These are phyloP conservation scores for Discostella stelligera DNA, from an alignment of 352 stramenopile species.

Conservation along the genomic window DNA sequence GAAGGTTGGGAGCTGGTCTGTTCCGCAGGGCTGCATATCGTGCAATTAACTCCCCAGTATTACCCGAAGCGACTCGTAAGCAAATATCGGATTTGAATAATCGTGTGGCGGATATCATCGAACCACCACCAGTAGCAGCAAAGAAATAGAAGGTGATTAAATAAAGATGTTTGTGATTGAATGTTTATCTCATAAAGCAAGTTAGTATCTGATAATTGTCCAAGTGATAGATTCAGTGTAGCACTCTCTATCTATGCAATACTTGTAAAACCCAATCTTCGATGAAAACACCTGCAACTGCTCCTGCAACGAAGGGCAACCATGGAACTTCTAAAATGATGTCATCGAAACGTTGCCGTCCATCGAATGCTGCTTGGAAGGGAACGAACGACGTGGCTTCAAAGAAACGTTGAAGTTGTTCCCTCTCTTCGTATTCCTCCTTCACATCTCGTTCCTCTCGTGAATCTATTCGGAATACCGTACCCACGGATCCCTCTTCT, in stretches of 20 bases:
- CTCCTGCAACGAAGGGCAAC: slow-evolving; percentile 30
- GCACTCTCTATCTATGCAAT: slow-evolving; percentile 18
- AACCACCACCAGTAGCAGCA: slow-evolving; percentile 12
- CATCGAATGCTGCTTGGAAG: slow-evolving; percentile 52
- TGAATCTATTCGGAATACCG: slow-evolving; percentile 41
- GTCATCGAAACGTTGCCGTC: slow-evolving; percentile 36
- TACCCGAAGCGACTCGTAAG: slow-evolving; percentile 54
- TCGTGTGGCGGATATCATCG: slow-evolving; percentile 54
- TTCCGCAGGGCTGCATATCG: slow-evolving; percentile 65
- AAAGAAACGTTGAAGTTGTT: slow-evolving; percentile 41
- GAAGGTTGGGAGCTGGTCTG: slow-evolving; percentile 59
- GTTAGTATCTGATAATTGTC: too few species aligned
- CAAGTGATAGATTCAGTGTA: too few species aligned
- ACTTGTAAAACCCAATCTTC: slow-evolving; percentile 25
- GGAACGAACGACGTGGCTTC: slow-evolving; percentile 57
- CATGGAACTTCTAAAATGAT: slow-evolving; percentile 46
- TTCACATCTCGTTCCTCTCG: slow-evolving; percentile 2
- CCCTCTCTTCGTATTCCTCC: slow-evolving; percentile 19
- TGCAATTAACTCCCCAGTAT: slow-evolving; percentile 47
- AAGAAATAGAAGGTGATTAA: neutral
- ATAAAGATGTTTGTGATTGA: too few species aligned
- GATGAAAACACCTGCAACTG: slow-evolving; percentile 17
- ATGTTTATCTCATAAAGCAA: too few species aligned
- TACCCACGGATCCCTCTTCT: slow-evolving; percentile 63
- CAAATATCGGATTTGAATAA: slow-evolving; percentile 56